Base-by-base conservation (phyloP, 2,329 filamentous ascomycete species). In the Penicillium thymicola region DNA sequence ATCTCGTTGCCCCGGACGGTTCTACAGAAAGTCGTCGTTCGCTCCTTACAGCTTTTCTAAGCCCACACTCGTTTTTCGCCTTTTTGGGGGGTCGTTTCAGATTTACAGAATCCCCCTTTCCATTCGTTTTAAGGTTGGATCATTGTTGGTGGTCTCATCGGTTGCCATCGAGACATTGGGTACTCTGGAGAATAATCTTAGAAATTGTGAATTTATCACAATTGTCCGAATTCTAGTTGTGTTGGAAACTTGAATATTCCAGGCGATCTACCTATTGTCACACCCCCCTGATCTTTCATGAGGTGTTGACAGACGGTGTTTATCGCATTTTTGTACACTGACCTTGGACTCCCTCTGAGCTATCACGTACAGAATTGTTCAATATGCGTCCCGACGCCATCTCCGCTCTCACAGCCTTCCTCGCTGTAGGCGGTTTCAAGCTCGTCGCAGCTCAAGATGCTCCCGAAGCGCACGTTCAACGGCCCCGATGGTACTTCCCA, bases 401-500 rank as follows among this genome's bases (percentile, higher is more conserved):
- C 38, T 67, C 71, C 37, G 55, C 71, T 23, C 59, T 75, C 41
- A 66, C 68, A 51, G 71, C 69, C 45, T 66, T 74, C 27, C 54
- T 70, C 55, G 70, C 71, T 46, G 57, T 73, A 16, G 72, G 72
- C 48, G 66, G 70, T 47, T 51, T 71, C 36, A 59, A 73, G 51
- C 63, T 73, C 44, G 70, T 70, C 55, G 62, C 67, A 48, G 73
- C 73, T 34, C 61, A 69, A 47, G 66, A 67, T 36, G 58, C 60
- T 7, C 51, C 63, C 16, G 57, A 62, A 49, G 63, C 64, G 11
- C 63, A 66, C 50, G 65, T 66, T 18, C 62, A 71, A 44, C 70
- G 67, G 40, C 74, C 73, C 37, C 71, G 69, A 32, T 72, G 68
- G 61, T 72, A 73, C 46, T 66, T 72, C 51, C 66, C 70, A 11